Conservation (phyloP, 495 filamentous ascomycete species). For the Neurospora sp. region DNA sequence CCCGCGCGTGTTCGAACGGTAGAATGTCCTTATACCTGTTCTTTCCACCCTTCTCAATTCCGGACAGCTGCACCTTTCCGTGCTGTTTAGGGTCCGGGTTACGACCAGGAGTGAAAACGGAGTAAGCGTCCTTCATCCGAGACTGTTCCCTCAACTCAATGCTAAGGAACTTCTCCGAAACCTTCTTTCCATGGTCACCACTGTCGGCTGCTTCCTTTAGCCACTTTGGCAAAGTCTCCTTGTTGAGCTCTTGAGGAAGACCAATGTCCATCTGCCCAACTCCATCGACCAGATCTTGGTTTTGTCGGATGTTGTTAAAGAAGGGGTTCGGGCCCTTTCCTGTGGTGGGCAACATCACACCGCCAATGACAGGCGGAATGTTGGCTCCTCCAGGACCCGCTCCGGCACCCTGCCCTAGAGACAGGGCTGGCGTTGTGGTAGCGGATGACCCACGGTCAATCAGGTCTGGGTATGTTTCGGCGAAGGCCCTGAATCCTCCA, state of each 20-base stretch:
- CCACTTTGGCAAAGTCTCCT: conserved; percentile 63
- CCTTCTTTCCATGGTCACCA: conserved; percentile 62
- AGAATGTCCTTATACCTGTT: conserved; percentile 98
- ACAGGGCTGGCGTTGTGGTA: conserved; percentile 21
- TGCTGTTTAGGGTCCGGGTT: not conserved
- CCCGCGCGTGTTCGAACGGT: conserved; percentile 89
- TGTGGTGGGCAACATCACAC: conserved; percentile 68
- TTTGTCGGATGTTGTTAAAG: conserved; percentile 92
- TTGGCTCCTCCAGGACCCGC: conserved; percentile 34
- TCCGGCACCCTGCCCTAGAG: conserved; percentile 22
- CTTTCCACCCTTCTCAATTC: conserved; percentile 88
- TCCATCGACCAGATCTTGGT: conserved; percentile 89
- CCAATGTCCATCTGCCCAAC: conserved; percentile 82
- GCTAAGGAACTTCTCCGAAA: conserved; percentile 71
- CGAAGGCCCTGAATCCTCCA: conserved; percentile 45
- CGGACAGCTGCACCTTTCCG: conserved; percentile 52
- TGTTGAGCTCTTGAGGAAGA: conserved; percentile 48
- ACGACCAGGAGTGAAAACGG: conserved; percentile 38
- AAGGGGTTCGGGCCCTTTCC: conserved; percentile 71
- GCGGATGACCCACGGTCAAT: conserved; percentile 32
- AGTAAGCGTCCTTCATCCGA: conserved; percentile 85
- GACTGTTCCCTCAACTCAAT: conserved; percentile 80
- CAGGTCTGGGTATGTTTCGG: conserved; percentile 33
- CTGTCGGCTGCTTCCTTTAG: conserved; percentile 54
- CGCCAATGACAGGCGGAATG: conserved; percentile 71